phyloP scores from a whole-genome alignment of 179 eudicot genomes.

The Silene coronaria region DNA sequence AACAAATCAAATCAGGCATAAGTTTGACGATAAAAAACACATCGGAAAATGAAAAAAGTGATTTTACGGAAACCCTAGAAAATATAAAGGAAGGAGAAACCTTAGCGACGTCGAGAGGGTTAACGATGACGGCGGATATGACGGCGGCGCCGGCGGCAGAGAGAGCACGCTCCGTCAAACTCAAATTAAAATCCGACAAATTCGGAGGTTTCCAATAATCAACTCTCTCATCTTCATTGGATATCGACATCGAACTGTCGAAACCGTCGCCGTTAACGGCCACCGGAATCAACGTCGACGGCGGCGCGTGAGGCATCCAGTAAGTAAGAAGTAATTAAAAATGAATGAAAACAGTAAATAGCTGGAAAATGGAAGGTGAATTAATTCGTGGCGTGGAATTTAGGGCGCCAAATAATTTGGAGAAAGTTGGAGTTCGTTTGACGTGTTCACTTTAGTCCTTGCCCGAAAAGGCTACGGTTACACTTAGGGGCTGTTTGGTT shows the following conservation, averaged over 20 bases:
- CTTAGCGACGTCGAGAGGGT: constrained; percentile 95
- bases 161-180: constrained; percentile 50
- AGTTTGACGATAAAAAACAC: background rate
- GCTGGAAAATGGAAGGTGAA: too few relatives aligned
- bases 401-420: constrained; percentile 39
- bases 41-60: background rate
- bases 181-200: constrained; percentile 34
- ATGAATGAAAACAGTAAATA: too few relatives aligned
- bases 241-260: constrained; percentile 21
- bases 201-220: constrained; percentile 11
- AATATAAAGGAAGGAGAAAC: constrained; percentile 18
- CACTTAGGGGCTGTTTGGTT: too few relatives aligned
- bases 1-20: too few relatives aligned
- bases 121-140: constrained; percentile 74
- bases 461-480: too few relatives aligned
- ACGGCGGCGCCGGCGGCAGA: constrained; percentile 84
- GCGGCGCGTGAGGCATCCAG: constrained; percentile 1
- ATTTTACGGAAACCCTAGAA: too few relatives aligned
- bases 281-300: background rate
- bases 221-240: constrained; percentile 10
- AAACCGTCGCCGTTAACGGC: constrained; percentile 31
- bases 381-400: constrained; percentile 35
- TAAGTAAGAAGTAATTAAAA: too few relatives aligned
- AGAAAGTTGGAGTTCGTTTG: background rate
- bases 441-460: background rate